These are phyloP conservation scores for Rhynchospora breviuscula DNA, from an alignment of 176 grass and related monocot genomes.

Conservation along the genomic window DNA sequence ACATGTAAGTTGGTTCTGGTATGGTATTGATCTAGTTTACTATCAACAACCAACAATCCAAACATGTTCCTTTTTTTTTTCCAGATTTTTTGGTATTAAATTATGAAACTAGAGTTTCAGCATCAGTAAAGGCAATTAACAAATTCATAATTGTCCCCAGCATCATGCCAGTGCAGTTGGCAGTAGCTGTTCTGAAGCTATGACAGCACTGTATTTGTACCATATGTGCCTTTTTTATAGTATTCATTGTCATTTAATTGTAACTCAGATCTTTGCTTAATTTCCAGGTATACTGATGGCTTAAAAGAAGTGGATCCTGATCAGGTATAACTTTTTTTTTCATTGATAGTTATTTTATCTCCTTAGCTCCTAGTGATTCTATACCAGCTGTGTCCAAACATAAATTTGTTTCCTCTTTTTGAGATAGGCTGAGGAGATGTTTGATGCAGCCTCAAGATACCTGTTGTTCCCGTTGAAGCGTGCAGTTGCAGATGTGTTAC, in stretches of 20 bases:
- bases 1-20: slow-evolving; percentile 58
- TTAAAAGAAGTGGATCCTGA: slow-evolving; percentile 62
- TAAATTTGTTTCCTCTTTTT: neutral
- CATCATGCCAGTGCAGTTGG: neutral
- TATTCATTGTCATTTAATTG: neutral
- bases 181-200: neutral
- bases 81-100: neutral
- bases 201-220: neutral
- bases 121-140: neutral
- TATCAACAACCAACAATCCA: neutral
- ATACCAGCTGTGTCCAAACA: neutral
- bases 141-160: neutral
- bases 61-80: neutral
- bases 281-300: slow-evolving; percentile 80
- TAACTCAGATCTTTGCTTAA: neutral
- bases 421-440: slow-evolving; percentile 83
- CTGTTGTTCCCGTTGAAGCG: slow-evolving; percentile 82
- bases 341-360: neutral
- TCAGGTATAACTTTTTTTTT: slow-evolving; percentile 35
- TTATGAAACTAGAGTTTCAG: neutral
- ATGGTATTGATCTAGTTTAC: neutral
- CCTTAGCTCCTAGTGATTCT: neutral
- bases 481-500: slow-evolving; percentile 62
- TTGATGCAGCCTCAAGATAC: slow-evolving; percentile 95
- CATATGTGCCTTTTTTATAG: neutral